phyloP scores from a whole-genome alignment of 768 basidiomycete species.

The Macrolepiota dolichaula region DNA sequence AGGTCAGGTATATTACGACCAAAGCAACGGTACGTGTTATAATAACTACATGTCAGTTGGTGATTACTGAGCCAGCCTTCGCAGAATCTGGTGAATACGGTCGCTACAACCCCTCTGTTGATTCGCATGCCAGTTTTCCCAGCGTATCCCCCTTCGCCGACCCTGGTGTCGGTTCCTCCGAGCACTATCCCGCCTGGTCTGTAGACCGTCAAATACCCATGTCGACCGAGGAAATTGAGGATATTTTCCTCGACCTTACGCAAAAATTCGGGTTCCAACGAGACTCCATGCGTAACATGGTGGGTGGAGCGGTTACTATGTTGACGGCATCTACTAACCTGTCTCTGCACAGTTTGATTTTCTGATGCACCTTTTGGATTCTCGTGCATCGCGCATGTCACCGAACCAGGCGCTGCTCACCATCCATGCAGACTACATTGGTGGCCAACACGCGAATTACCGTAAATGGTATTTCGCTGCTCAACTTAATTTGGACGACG shows the following conservation, averaged over 20 bases:
- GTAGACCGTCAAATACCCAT: slow-evolving; percentile 92
- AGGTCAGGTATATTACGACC: slow-evolving; percentile 38
- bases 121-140: slow-evolving; percentile 57
- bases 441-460: slow-evolving; percentile 98
- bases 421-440: slow-evolving; percentile 98
- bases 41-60: slow-evolving; percentile 5
- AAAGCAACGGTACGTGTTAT: slow-evolving; percentile 23
- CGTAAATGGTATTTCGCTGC: slow-evolving; percentile 99
- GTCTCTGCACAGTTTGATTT: slow-evolving; percentile 76
- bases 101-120: slow-evolving; percentile 55
- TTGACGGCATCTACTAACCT: slow-evolving; percentile 6
- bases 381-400: slow-evolving; percentile 96
- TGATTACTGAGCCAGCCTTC: slow-evolving; percentile 6
- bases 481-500: slow-evolving; percentile 98
- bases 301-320: slow-evolving; percentile 26
- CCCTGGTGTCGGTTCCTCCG: slow-evolving; percentile 44
- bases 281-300: slow-evolving; percentile 95
- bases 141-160: slow-evolving; percentile 60
- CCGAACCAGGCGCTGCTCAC: slow-evolving; percentile 95
- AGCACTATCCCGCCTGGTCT: slow-evolving; percentile 95
- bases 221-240: slow-evolving; percentile 97
- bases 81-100: slow-evolving; percentile 30
- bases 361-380: slow-evolving; percentile 96
- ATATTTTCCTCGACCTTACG: slow-evolving; percentile 95
- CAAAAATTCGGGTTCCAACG: slow-evolving; percentile 99